These are phyloP conservation scores for Citrus maxima DNA, from an alignment of 345 rosid genomes.

Conservation along the genomic window DNA sequence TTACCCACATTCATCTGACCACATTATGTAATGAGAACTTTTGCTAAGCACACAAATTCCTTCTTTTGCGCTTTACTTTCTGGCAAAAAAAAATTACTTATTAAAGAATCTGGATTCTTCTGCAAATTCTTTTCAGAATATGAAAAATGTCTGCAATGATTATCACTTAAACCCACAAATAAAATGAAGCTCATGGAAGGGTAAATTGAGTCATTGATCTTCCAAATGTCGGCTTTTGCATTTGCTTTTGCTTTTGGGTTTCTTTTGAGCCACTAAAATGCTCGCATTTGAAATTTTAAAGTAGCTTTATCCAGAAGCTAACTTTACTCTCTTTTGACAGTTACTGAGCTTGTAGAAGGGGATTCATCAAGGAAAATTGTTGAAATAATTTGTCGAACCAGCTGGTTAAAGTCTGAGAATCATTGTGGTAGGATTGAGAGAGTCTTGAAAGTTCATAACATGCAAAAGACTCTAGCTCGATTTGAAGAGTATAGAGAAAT, in stretches of 20 bases:
- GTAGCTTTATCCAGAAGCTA: conserved; percentile 8
- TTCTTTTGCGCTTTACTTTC: neutral
- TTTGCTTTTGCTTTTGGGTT: neutral
- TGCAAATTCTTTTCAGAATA: neutral
- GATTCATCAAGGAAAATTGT: conserved; percentile 98
- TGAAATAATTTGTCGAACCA: conserved; percentile 88
- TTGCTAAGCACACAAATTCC: neutral
- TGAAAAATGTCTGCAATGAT: neutral
- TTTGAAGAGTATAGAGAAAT: conserved; percentile 91
- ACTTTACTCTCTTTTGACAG: conserved; percentile 36
- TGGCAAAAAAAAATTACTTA: neutral
- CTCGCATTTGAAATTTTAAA: neutral
- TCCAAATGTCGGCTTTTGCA: neutral
- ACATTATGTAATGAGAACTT: conserved; percentile 2
- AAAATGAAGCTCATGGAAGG: neutral
- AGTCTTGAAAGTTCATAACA: conserved; percentile 90
- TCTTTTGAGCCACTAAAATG: neutral
- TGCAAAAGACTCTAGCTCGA: conserved; percentile 88
- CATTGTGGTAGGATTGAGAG: conserved; percentile 87
- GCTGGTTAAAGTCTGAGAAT: conserved; percentile 87
- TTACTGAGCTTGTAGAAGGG: conserved; percentile 95
- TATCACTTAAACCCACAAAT: neutral
- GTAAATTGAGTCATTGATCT: neutral
- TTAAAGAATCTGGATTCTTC: neutral
- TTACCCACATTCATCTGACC: conserved; percentile 12